Percentiles rank a stretch among this genome's conserved stretches.
Conservation (phyloP, 192 early-diverging fungal species). For the Obelidium mucronatum region DNA sequence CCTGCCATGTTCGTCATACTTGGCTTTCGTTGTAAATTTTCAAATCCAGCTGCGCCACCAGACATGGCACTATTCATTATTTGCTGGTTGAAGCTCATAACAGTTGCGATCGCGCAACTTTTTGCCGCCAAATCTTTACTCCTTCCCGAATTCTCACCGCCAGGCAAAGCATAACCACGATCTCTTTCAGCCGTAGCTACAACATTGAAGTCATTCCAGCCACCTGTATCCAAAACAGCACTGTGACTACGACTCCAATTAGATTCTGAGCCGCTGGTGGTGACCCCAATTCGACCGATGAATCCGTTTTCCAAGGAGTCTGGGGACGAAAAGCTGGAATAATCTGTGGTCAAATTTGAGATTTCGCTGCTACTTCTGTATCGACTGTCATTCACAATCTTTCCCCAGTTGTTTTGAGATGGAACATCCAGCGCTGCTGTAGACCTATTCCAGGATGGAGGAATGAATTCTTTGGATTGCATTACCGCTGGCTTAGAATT, state of each 20-base stretch:
- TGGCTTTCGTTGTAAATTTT: background rate
- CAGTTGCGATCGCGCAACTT: conserved; percentile 18
- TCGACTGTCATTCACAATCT: background rate
- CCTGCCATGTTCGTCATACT: background rate
- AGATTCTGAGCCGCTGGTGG: too few relatives aligned
- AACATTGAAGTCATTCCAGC: background rate
- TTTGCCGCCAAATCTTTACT: background rate
- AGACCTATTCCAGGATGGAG: background rate
- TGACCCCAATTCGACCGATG: too few relatives aligned
- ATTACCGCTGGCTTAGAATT: background rate
- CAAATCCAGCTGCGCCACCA: background rate
- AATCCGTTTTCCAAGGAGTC: too few relatives aligned
- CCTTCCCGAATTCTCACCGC: too few relatives aligned
- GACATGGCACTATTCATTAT: conserved; percentile 1
- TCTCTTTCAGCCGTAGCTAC: background rate
- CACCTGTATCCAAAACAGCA: background rate
- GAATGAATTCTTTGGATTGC: background rate
- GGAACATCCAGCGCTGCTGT: background rate
- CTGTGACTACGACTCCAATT: background rate
- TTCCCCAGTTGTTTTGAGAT: background rate
- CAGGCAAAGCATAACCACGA: too few relatives aligned
- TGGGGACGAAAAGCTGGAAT: background rate
- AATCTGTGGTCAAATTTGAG: background rate
- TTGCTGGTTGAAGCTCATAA: conserved; percentile 34
- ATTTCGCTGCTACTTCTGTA: background rate